Evolutionary conservation across 2,329 filamentous ascomycete species (phyloP).

Genomic region (Arthrinium puccinioides): DNA sequence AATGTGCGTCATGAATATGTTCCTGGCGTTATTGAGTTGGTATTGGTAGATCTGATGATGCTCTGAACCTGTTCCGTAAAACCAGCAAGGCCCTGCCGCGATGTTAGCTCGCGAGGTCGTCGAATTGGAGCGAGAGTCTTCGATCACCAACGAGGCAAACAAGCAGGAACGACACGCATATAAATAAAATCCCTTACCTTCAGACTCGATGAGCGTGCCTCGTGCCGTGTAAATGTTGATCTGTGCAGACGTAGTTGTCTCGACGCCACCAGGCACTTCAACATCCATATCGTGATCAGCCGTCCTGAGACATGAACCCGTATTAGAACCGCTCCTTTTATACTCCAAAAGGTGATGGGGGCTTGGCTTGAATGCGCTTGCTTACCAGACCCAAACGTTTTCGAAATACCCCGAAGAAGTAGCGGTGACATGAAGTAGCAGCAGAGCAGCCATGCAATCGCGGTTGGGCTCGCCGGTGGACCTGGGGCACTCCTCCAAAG

Average conservation of each 20-base stretch:
- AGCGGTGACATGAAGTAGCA: slow-evolving; percentile 38
- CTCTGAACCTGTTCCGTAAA: slow-evolving; percentile 26
- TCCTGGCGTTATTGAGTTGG: slow-evolving; percentile 1
- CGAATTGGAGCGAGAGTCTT: too few relatives aligned
- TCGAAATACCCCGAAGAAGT: slow-evolving; percentile 39
- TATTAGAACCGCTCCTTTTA: too few relatives aligned
- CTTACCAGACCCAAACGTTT: slow-evolving; percentile 60
- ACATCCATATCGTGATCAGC: slow-evolving; percentile 35
- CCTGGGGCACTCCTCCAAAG: slow-evolving; percentile 51
- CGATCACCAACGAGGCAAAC: too few relatives aligned
- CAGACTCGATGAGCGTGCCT: slow-evolving; percentile 27
- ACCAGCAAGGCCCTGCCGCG: too few relatives aligned
- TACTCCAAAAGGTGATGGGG: slow-evolving; percentile 44
- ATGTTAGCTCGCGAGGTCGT: slow-evolving; percentile 41
- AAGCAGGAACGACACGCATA: too few relatives aligned
- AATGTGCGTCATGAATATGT: slow-evolving; percentile 25
- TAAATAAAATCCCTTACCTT: too few relatives aligned
- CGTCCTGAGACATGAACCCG: slow-evolving; percentile 1
- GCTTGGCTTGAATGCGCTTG: slow-evolving; percentile 61
- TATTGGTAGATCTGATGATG: background rate
- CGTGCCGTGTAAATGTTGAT: slow-evolving; percentile 26
- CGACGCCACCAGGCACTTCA: too few relatives aligned
- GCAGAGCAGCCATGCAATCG: slow-evolving; percentile 52
- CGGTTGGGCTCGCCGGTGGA: slow-evolving; percentile 33
- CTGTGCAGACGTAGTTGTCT: slow-evolving; percentile 9